Conservation (phyloP, 345 rosid species). For the rapeseed (Brassica napus) region DNA sequence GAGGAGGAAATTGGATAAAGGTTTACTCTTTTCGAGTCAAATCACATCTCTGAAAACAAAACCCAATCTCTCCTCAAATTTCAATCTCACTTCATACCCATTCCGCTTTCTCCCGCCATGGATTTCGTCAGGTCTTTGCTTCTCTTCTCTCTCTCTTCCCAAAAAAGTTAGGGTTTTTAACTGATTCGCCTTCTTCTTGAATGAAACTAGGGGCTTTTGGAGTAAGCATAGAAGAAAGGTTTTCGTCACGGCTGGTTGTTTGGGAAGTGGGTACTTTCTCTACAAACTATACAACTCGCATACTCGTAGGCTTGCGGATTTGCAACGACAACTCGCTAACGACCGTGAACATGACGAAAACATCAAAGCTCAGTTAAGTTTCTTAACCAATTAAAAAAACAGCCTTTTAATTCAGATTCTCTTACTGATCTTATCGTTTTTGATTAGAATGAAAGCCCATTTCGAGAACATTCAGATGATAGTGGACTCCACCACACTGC, state of each 20-base stretch:
- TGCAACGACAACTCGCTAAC: conserved; percentile 60
- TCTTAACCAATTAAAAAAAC: background rate
- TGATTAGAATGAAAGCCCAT: conserved; percentile 77
- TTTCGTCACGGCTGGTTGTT: conserved; percentile 62
- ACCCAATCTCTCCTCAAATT: conserved; percentile 12
- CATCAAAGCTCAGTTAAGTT: conserved; percentile 87
- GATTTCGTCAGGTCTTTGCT: conserved; percentile 33
- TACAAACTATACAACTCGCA: conserved; percentile 73
- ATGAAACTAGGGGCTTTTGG: conserved; percentile 68
- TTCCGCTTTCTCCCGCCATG: conserved; percentile 20
- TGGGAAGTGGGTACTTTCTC: conserved; percentile 86
- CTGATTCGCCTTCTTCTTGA: background rate
- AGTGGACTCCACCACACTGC: conserved; percentile 78
- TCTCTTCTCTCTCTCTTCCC: background rate
- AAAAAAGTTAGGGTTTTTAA: conserved; percentile 21
- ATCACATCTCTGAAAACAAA: conserved; percentile 5
- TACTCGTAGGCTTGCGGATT: conserved; percentile 58
- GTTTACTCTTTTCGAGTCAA: background rate
- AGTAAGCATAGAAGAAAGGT: conserved; percentile 81
- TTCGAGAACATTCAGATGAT: conserved; percentile 86
- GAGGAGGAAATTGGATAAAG: background rate
- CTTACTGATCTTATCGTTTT: background rate
- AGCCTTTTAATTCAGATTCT: background rate
- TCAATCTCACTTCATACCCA: background rate
- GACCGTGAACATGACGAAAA: conserved; percentile 70